Evolutionary conservation across 75 land plant genomes (phyloP), one percentile per base, ranked within the genome.

Genomic region (Picea glauca): DNA sequence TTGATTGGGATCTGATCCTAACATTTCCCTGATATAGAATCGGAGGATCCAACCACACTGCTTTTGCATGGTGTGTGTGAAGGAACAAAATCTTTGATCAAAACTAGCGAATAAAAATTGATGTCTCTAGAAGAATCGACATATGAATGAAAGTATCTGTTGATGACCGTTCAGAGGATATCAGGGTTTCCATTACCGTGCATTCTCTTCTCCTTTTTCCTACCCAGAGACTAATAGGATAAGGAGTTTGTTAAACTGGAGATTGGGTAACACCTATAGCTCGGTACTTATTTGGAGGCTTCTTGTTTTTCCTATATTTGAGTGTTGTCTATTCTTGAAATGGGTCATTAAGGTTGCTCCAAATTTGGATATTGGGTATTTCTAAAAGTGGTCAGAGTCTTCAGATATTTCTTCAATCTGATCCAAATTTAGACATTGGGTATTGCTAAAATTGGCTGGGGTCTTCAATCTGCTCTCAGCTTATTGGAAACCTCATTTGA

Each of bases 201-300:
- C 40, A 17, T 58, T 70, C 60, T 58, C 31, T 77, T 50, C 40
- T 77, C 32, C 33, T 38, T 46, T 88, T 87, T 59, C 63, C 76
- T 85, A 20, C 78, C 86, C 31, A 81, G 80, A 64, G 89, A 91
- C 67, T 74, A 89, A 87, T 88, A 90, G 90, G 90, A 91, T 91
- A 87, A 85, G 80, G 87, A 83, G 26, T 87, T 91, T 61, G 88
- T 81, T 20, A 60, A 78, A 60, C 43, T 88, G 76, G 87, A 87
- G 82, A 78, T 83, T 50, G 93, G 89, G 35, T 79, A 60, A 67
- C 46, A 33, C 13, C 79, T 62, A 7, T 21, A 13, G 15, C 67
- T 2, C 17, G 4, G 18, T 43, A 17, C 8, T 43, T 40, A 17
- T 35, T 17, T 38, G 33, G 1, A 38, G 46, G n/a, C n/a, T 15